A percentile compares a stretch with the other conserved stretches of the same genome.
Evolutionary conservation across 306 rosid species (phyloP).

Genomic region (Lablab purpureus): DNA sequence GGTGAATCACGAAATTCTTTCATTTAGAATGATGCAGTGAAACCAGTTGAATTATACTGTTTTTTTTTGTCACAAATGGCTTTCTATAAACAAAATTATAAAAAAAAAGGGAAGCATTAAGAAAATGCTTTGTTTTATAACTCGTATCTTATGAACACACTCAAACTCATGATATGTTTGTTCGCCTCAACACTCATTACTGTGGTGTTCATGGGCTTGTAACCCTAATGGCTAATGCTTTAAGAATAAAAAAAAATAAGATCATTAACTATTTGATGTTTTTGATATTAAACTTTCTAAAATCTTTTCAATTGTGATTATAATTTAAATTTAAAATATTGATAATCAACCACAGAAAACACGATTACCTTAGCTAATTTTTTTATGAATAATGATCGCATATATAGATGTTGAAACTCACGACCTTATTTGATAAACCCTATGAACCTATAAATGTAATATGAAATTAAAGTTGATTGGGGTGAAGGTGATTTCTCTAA

Average conservation of each 20-base stretch:
- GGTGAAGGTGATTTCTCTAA: constrained; percentile 7
- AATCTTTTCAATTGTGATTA: not conserved
- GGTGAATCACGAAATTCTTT: too few species aligned
- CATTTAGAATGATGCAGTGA: too few species aligned
- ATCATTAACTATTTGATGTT: too few species aligned
- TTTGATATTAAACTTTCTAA: not conserved
- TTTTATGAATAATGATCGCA: not conserved
- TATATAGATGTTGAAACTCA: not conserved
- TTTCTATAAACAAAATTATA: too few species aligned
- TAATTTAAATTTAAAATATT: not conserved
- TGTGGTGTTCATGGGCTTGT: too few species aligned
- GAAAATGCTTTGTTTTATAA: too few species aligned
- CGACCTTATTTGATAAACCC: not conserved
- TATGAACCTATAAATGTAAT: not conserved
- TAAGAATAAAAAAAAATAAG: not conserved
- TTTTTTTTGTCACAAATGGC: too few species aligned
- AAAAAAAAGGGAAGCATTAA: too few species aligned
- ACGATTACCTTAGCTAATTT: not conserved
- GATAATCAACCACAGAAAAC: not conserved
- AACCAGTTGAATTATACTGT: too few species aligned
- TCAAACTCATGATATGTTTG: too few species aligned
- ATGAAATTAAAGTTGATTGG: not conserved
- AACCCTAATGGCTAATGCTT: not conserved
- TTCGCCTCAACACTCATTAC: too few species aligned
- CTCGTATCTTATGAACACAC: too few species aligned